Evolutionary conservation across 1,284 basidiomycete genomes (phyloP).

Genomic region (Trametes sp.): DNA sequence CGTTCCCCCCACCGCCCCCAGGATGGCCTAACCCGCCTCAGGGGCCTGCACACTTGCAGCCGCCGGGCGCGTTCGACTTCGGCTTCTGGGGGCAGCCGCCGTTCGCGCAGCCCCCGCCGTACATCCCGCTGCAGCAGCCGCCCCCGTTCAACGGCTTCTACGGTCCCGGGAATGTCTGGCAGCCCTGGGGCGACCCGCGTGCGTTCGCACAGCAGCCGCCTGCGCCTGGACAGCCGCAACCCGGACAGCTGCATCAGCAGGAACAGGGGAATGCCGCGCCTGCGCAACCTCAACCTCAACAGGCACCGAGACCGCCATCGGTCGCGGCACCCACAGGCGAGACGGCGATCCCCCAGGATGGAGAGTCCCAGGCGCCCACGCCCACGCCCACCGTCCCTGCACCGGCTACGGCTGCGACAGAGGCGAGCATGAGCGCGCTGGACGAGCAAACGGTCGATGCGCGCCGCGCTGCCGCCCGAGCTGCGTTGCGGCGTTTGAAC

Average conservation of each 20-base stretch:
- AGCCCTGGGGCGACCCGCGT: constrained; percentile 58
- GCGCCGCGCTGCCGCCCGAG: constrained; percentile 23
- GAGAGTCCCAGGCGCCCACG: constrained; percentile 10
- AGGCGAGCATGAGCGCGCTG: neutral
- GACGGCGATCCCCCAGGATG: neutral
- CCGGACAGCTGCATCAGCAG: neutral
- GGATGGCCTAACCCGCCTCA: neutral
- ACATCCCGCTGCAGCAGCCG: constrained; percentile 39
- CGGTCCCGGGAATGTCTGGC: constrained; percentile 70
- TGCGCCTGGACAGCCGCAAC: neutral
- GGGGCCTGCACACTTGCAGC: neutral
- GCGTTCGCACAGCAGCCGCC: constrained; percentile 33
- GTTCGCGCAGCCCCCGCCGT: constrained; percentile 38
- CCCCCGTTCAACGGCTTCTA: constrained; percentile 58
- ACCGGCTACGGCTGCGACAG: neutral
- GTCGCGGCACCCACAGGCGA: constrained; percentile 6
- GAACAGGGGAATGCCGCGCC: neutral
- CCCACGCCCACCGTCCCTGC: constrained; percentile 13
- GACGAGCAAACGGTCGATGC: neutral
- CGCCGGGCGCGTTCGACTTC: constrained; percentile 6
- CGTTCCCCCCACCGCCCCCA: neutral
- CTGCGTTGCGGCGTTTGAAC: constrained; percentile 23
- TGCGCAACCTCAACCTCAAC: neutral
- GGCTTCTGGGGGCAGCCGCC: constrained; percentile 29
- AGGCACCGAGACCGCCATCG: constrained; percentile 28